Percentiles rank a stretch among this genome's conserved stretches.
Evolutionary conservation across 371 early-diverging fungal genomes (phyloP).

Genomic region (Mucor indicus): DNA sequence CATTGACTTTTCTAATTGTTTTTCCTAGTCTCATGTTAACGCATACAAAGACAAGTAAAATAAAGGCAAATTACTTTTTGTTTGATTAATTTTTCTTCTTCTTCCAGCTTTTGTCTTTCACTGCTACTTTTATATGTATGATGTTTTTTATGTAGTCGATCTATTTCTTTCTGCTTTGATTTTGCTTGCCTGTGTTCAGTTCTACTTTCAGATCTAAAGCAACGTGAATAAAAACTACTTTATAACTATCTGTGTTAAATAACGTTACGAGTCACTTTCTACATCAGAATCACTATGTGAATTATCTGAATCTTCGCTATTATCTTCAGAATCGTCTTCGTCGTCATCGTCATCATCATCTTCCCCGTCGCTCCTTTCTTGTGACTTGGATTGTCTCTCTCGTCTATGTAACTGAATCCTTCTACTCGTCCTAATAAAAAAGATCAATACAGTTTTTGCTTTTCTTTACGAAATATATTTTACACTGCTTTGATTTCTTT

Average conservation of each 20-base stretch:
- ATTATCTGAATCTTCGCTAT: no score
- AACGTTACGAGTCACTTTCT: slow-evolving; percentile 32
- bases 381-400: no score
- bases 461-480: no score
- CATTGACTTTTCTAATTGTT: slow-evolving; percentile 63
- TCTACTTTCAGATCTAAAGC: no score
- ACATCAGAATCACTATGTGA: slow-evolving; percentile 17
- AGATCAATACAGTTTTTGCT: slow-evolving; percentile 2
- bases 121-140: slow-evolving; percentile 39
- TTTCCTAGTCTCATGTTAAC: no score
- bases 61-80: slow-evolving; percentile 39
- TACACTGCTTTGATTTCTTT: slow-evolving; percentile 56
- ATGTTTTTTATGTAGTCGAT: slow-evolving; percentile 47
- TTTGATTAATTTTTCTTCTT: slow-evolving; percentile 45
- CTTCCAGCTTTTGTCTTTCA: slow-evolving; percentile 48
- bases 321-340: slow-evolving; percentile 11
- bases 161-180: slow-evolving; percentile 45
- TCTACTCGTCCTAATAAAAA: no score
- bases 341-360: slow-evolving; percentile 15
- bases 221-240: no score
- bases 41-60: no score
- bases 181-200: slow-evolving; percentile 53
- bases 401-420: no score
- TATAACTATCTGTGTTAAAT: no score
- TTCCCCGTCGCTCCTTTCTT: no score